phyloP scores from a whole-genome alignment of 371 early-diverging fungal species.

The Phascolomyces articulosus region DNA sequence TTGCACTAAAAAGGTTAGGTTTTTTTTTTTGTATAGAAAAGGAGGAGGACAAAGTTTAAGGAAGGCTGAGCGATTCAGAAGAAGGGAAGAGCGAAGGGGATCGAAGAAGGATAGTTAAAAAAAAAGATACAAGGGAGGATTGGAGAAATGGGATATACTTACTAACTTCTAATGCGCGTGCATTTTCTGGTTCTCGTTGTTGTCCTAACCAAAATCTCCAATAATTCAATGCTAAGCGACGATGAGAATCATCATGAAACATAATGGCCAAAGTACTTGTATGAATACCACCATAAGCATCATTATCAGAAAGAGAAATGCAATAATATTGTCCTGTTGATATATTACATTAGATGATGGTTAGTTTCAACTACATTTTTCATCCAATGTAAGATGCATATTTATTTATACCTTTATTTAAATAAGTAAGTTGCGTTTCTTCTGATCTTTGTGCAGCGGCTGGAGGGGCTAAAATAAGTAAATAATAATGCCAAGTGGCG shows the following conservation, averaged over 20 bases:
- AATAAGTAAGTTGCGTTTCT: slow-evolving; percentile 55
- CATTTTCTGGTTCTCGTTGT: slow-evolving; percentile 50
- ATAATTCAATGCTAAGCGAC: slow-evolving; percentile 64
- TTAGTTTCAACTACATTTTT: too few species aligned
- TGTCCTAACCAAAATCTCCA: slow-evolving; percentile 85
- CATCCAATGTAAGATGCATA: too few species aligned
- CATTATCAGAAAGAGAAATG: slow-evolving; percentile 11
- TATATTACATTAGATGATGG: neutral
- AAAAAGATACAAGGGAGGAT: too few species aligned
- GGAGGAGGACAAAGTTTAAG: too few species aligned
- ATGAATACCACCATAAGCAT: slow-evolving; percentile 45
- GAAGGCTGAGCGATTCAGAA: too few species aligned
- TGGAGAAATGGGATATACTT: slow-evolving; percentile 15
- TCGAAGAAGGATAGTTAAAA: too few species aligned
- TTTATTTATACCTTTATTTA: slow-evolving; percentile 48
- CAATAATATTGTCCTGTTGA: slow-evolving; percentile 18
- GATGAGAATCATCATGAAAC: slow-evolving; percentile 77
- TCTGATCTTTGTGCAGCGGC: slow-evolving; percentile 57
- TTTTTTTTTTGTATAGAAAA: too few species aligned
- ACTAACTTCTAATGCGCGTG: slow-evolving; percentile 55
- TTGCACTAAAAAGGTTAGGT: too few species aligned
- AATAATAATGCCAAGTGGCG: neutral
- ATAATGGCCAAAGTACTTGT: slow-evolving; percentile 64
- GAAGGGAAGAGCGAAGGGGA: too few species aligned
- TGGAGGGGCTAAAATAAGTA: slow-evolving; percentile 28